Percentiles rank a stretch among this genome's conserved stretches.
Conservation (phyloP, 495 filamentous ascomycete genomes). For the Staphylotrichum tortipilum region DNA sequence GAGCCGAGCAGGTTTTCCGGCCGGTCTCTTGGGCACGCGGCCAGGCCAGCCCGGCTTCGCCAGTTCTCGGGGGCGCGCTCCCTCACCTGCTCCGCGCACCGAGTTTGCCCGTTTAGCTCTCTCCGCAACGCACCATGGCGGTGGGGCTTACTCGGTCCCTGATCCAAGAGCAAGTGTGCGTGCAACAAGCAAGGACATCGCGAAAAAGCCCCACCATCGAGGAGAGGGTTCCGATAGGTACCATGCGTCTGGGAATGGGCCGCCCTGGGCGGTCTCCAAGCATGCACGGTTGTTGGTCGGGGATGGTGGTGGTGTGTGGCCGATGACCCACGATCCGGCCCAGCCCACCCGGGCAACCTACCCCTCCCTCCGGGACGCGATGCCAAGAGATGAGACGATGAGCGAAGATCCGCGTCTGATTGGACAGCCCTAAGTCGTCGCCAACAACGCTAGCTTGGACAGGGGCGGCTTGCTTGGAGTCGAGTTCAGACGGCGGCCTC, state of each 20-base stretch:
- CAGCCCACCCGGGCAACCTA: too few relatives aligned
- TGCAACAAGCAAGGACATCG: not conserved
- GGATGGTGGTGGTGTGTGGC: too few relatives aligned
- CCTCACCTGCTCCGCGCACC: too few relatives aligned
- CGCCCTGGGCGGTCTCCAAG: not conserved
- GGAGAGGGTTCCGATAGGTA: not conserved
- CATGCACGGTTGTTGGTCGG: constrained; percentile 1
- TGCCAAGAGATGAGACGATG: constrained; percentile 7
- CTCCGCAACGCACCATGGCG: too few relatives aligned
- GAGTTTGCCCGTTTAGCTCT: too few relatives aligned
- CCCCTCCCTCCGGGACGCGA: too few relatives aligned
- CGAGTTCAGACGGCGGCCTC: constrained; percentile 21
- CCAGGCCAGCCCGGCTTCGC: not conserved
- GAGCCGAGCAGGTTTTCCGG: not conserved
- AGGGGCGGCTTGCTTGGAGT: too few relatives aligned
- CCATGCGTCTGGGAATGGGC: not conserved
- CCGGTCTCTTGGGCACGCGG: constrained; percentile 6
- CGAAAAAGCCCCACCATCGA: not conserved
- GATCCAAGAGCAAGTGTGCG: constrained; percentile 2
- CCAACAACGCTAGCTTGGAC: too few relatives aligned
- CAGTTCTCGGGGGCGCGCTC: not conserved
- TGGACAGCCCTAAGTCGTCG: constrained; percentile 1
- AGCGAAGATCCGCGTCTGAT: not conserved
- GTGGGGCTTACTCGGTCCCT: too few relatives aligned
- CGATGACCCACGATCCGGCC: constrained; percentile 11